Conservation (phyloP, 208 protist genomes). For the Wallacemonas sp. region DNA sequence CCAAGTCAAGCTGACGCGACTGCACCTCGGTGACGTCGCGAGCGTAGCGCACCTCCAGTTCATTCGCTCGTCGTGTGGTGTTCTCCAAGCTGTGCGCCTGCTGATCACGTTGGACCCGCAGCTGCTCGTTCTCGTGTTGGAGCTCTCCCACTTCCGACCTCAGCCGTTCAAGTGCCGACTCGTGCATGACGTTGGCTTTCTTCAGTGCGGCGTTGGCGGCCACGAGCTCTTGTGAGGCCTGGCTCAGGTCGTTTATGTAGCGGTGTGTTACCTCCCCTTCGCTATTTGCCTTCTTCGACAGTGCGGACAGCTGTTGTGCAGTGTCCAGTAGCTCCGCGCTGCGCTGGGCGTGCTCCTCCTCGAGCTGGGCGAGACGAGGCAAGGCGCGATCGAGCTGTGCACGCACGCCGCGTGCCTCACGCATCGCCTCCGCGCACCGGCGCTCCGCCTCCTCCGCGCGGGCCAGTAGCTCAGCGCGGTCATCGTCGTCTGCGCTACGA, state of each 20-base stretch:
- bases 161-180: conserved; percentile 37
- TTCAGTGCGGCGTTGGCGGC: conserved; percentile 33
- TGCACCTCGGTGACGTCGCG: conserved; percentile 29
- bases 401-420: conserved; percentile 30
- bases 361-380: conserved; percentile 48
- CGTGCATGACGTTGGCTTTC: conserved; percentile 27
- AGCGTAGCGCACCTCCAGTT: conserved; percentile 32
- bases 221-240: conserved; percentile 38
- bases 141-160: conserved; percentile 25
- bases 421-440: conserved; percentile 23
- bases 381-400: conserved; percentile 42
- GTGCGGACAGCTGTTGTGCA: conserved; percentile 47
- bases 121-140: conserved; percentile 35
- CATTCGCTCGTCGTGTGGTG: conserved; percentile 21
- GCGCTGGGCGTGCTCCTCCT: conserved; percentile 44
- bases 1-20: conserved; percentile 25
- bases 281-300: conserved; percentile 33
- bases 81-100: conserved; percentile 27
- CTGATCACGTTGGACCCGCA: conserved; percentile 13
- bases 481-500: conserved; percentile 22
- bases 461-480: conserved; percentile 17
- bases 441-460: conserved; percentile 20
- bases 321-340: conserved; percentile 60
- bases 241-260: conserved; percentile 46
- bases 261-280: conserved; percentile 41